phyloP scores from a whole-genome alignment of 2,329 filamentous ascomycete genomes.

The Orbilia quercus region DNA sequence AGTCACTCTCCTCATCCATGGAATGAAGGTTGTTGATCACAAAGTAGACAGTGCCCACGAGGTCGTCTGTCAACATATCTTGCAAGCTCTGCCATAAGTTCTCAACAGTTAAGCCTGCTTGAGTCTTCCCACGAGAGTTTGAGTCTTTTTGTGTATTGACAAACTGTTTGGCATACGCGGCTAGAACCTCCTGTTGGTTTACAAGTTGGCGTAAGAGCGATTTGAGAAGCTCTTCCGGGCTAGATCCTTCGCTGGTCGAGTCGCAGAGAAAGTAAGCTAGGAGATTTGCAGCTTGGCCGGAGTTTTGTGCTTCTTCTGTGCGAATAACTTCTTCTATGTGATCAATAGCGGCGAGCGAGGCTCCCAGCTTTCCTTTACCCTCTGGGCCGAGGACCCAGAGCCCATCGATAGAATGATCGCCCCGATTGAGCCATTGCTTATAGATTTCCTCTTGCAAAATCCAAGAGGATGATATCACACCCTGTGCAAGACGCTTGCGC shows the following conservation, averaged over 20 bases:
- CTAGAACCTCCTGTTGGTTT: conserved; percentile 58
- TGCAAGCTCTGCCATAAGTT: conserved; percentile 65
- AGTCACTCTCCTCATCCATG: conserved; percentile 62
- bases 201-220: conserved; percentile 64
- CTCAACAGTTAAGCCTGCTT: conserved; percentile 62
- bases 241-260: conserved; percentile 62
- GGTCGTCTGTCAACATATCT: conserved; percentile 64
- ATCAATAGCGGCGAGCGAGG: conserved; percentile 63
- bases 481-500: conserved; percentile 60
- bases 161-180: conserved; percentile 63
- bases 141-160: conserved; percentile 61
- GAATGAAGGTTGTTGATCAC: conserved; percentile 65
- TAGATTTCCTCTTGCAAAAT: conserved; percentile 63
- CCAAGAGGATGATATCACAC: conserved; percentile 63
- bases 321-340: conserved; percentile 62
- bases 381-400: conserved; percentile 65
- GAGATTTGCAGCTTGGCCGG: conserved; percentile 60
- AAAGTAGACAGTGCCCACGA: conserved; percentile 63
- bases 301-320: conserved; percentile 53
- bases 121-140: conserved; percentile 58
- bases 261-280: conserved; percentile 65
- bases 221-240: conserved; percentile 64
- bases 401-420: conserved; percentile 60
- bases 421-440: conserved; percentile 61
- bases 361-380: conserved; percentile 65